Conservation (phyloP, 495 filamentous ascomycete species). For the Hyaloscypha variabilis region DNA sequence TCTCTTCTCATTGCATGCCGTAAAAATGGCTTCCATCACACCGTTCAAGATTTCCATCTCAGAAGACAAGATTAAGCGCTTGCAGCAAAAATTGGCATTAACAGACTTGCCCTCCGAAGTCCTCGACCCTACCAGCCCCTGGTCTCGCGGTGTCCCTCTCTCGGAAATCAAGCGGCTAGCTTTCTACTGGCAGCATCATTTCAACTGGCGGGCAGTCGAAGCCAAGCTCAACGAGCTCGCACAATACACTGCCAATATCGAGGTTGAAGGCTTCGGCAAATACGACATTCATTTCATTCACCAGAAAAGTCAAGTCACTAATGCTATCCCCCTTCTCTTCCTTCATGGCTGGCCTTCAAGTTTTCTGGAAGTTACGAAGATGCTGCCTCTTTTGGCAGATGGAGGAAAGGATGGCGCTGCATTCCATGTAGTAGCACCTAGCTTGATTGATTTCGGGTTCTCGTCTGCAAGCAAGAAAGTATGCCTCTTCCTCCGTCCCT, state of each 20-base stretch:
- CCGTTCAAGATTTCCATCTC: constrained; percentile 45
- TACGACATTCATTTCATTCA: constrained; percentile 58
- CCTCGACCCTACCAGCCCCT: constrained; percentile 37
- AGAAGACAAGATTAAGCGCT: constrained; percentile 35
- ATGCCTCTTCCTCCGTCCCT: too few species aligned
- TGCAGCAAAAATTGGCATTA: constrained; percentile 41
- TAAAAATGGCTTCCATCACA: constrained; percentile 4
- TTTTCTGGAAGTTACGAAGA: constrained; percentile 67
- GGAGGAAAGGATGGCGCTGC: constrained; percentile 42
- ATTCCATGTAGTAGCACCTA: constrained; percentile 70
- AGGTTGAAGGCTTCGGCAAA: constrained; percentile 45
- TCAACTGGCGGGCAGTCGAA: constrained; percentile 54
- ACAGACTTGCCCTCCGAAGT: constrained; percentile 47
- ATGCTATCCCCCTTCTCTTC: constrained; percentile 59
- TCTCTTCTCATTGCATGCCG: too few species aligned
- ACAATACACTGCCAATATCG: constrained; percentile 55
- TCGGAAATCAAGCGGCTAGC: constrained; percentile 46
- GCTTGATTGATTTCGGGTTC: constrained; percentile 70
- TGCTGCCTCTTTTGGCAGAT: constrained; percentile 57
- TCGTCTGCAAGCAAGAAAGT: constrained; percentile 49
- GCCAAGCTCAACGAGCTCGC: constrained; percentile 54
- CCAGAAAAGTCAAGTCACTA: constrained; percentile 46
- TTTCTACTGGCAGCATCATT: constrained; percentile 45
- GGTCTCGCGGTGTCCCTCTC: constrained; percentile 50
- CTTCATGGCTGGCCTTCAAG: constrained; percentile 69